A percentile compares a stretch with the other conserved stretches of the same genome.
These are phyloP conservation scores for Neolecta irregularis DNA, from an alignment of 1,139 yeast species.

Conservation along the genomic window DNA sequence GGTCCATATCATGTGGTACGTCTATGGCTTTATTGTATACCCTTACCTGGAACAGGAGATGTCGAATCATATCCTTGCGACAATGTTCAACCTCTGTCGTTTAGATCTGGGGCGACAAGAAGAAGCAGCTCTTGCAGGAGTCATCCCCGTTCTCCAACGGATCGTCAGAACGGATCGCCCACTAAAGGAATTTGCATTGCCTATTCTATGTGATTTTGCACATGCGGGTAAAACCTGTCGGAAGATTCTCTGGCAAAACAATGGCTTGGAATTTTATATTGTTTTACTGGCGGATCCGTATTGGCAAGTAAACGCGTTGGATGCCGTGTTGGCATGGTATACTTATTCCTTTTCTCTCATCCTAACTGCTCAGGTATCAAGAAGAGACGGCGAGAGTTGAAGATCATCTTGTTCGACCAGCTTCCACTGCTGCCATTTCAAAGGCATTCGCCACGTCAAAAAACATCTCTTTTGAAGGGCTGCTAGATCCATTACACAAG, in stretches of 20 bases:
- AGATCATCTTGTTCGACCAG: constrained; percentile 15
- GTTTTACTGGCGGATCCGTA: constrained; percentile 41
- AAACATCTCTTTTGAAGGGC: constrained; percentile 17
- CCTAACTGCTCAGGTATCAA: constrained; percentile 17
- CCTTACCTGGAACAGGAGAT: constrained; percentile 15
- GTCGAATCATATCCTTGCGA: constrained; percentile 22
- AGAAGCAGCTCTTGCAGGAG: constrained; percentile 40
- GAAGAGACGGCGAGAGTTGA: constrained; percentile 23
- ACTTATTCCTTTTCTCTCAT: constrained; percentile 2
- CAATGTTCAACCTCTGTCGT: constrained; percentile 39
- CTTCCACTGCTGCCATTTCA: constrained; percentile 14
- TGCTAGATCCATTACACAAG: constrained; percentile 18
- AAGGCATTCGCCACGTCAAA: constrained; percentile 17
- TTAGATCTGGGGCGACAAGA: constrained; percentile 38
- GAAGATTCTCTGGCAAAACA: constrained; percentile 27
- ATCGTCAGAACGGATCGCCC: constrained; percentile 35
- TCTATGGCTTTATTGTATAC: not conserved
- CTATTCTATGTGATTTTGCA: constrained; percentile 48
- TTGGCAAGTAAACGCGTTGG: constrained; percentile 58
- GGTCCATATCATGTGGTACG: constrained; percentile 6
- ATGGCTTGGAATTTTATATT: constrained; percentile 35
- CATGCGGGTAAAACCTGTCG: constrained; percentile 34
- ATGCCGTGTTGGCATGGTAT: constrained; percentile 32
- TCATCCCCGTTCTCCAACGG: constrained; percentile 36
- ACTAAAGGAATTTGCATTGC: constrained; percentile 46